Conservation (phyloP, 73 alveolate species). For the Urostyla sp. region DNA sequence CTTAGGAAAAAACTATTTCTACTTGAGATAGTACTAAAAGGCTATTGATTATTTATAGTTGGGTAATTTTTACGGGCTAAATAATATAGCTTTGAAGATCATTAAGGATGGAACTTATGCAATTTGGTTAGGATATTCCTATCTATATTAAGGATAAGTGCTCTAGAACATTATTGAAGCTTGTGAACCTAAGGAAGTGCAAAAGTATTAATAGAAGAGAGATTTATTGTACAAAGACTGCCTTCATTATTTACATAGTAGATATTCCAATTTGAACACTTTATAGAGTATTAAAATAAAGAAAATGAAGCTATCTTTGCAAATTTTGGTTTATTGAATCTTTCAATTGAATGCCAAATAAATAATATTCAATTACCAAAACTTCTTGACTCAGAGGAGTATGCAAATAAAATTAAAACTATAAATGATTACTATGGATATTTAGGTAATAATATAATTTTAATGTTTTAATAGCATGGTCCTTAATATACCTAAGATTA, state of each 20-base stretch:
- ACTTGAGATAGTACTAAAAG: not conserved
- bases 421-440: constrained; percentile 43
- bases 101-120: constrained; percentile 3
- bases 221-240: not conserved
- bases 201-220: not conserved
- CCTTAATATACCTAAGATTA: not conserved
- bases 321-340: not conserved
- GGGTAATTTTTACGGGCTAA: too few species aligned
- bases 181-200: not conserved
- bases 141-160: not conserved
- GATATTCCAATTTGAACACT: not conserved
- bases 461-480: too few species aligned
- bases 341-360: not conserved
- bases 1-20: constrained; percentile 30
- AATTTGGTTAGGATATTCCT: constrained; percentile 5
- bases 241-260: not conserved
- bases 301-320: constrained; percentile 12
- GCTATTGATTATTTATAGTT: constrained; percentile 15
- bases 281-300: not conserved
- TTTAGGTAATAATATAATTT: too few species aligned
- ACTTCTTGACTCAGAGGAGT: constrained; percentile 14
- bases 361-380: not conserved
- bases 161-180: not conserved
- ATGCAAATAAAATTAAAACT: constrained; percentile 25
- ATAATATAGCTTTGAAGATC: not conserved